phyloP scores from a whole-genome alignment of 768 basidiomycete genomes.

The Pisolithus tinctorius region DNA sequence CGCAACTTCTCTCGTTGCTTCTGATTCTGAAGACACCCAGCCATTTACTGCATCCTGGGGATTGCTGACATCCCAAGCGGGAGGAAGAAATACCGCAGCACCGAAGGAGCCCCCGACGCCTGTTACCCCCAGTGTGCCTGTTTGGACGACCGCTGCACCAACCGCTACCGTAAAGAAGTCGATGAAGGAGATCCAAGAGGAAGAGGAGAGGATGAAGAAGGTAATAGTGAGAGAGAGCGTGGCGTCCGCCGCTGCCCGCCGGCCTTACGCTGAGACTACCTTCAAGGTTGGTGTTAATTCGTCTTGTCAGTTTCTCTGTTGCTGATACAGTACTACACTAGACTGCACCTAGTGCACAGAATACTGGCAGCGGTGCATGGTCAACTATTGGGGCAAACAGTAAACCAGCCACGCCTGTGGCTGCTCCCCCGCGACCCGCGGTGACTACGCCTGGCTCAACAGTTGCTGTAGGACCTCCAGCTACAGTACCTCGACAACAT shows the following conservation, averaged over 20 bases:
- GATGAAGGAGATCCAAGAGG: constrained; percentile 98
- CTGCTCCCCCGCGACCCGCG: constrained; percentile 30
- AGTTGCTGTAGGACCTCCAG: constrained; percentile 18
- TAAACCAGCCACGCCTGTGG: constrained; percentile 36
- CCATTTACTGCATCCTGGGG: constrained; percentile 77
- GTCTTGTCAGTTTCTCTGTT: constrained; percentile 5
- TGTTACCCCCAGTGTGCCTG: constrained; percentile 35
- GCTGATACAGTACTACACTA: constrained; percentile 13
- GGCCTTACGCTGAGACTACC: constrained; percentile 75
- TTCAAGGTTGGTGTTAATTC: constrained; percentile 47
- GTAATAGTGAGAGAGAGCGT: constrained; percentile 51
- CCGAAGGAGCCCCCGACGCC: constrained; percentile 40
- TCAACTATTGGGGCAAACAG: constrained; percentile 80
- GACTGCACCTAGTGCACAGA: constrained; percentile 24
- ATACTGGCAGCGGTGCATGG: constrained; percentile 62
- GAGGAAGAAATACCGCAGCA: constrained; percentile 35
- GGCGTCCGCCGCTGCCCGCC: constrained; percentile 49
- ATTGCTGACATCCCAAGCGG: constrained; percentile 76
- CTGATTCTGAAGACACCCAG: constrained; percentile 48
- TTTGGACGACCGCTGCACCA: constrained; percentile 68
- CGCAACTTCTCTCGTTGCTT: constrained; percentile 21
- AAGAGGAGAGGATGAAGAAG: constrained; percentile 86
- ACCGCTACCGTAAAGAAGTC: constrained; percentile 68
- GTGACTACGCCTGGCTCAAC: constrained; percentile 24
- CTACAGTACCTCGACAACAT: constrained; percentile 32